These are phyloP conservation scores for Fusarium sp. DNA, from an alignment of 2,329 filamentous ascomycete species.

Conservation along the genomic window DNA sequence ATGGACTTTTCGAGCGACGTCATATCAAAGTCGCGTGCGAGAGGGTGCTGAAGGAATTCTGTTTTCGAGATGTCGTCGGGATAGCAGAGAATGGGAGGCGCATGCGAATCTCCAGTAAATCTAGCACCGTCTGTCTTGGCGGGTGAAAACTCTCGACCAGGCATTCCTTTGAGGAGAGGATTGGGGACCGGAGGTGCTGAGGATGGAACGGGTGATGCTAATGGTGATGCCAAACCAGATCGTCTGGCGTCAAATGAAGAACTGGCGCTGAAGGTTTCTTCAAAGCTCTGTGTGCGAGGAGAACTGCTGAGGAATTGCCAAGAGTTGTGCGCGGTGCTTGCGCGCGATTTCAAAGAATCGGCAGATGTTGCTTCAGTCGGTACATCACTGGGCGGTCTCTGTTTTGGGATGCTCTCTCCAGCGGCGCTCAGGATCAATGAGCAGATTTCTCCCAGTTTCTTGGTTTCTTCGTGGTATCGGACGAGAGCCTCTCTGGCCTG, in stretches of 20 bases:
- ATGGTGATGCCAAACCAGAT: neutral
- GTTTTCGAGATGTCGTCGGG: constrained; percentile 51
- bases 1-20: constrained; percentile 44
- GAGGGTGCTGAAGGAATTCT: constrained; percentile 53
- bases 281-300: constrained; percentile 8
- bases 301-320: constrained; percentile 1
- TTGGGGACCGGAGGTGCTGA: constrained; percentile 34
- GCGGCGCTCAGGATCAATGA: constrained; percentile 38
- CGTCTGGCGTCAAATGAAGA: constrained; percentile 9
- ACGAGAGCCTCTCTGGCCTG: constrained; percentile 45
- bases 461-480: constrained; percentile 50
- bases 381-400: neutral
- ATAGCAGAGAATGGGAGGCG: constrained; percentile 48
- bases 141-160: constrained; percentile 53
- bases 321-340: constrained; percentile 21
- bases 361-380: constrained; percentile 3
- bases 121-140: constrained; percentile 53
- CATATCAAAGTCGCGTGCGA: constrained; percentile 48
- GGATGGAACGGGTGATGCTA: neutral
- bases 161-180: constrained; percentile 60
- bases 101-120: constrained; percentile 48
- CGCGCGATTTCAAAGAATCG: constrained; percentile 16
- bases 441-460: constrained; percentile 50
- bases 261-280: constrained; percentile 18
- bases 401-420: constrained; percentile 14